These are phyloP conservation scores for Nadsonia fulvescens DNA, from an alignment of 805 yeast genomes.

Conservation along the genomic window DNA sequence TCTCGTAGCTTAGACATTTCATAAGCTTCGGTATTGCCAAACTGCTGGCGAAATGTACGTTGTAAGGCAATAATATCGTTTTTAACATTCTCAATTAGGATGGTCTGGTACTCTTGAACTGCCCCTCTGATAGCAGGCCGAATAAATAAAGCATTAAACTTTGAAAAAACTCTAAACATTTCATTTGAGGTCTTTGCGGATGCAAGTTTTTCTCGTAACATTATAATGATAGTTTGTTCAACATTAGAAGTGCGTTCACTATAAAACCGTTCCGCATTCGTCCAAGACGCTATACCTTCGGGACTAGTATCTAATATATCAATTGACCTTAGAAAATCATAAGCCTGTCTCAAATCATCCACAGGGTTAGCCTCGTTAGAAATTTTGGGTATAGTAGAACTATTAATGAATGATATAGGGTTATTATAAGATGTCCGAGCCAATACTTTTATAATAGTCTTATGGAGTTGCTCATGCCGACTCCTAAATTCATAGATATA, in stretches of 20 bases:
- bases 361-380: constrained; percentile 14
- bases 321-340: constrained; percentile 21
- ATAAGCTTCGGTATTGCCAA: constrained; percentile 16
- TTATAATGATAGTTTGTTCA: constrained; percentile 27
- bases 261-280: constrained; percentile 24
- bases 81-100: constrained; percentile 30
- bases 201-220: constrained; percentile 24
- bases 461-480: constrained; percentile 32
- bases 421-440: too few relatives aligned
- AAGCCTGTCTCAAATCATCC: constrained; percentile 24
- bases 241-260: constrained; percentile 24
- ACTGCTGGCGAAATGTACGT: constrained; percentile 21
- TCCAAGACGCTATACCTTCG: constrained; percentile 22
- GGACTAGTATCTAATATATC: constrained; percentile 23
- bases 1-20: constrained; percentile 25
- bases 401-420: constrained; percentile 3
- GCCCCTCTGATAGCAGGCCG: constrained; percentile 41
- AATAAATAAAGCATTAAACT: constrained; percentile 28
- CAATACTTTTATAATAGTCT: constrained; percentile 18
- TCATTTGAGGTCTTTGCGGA: constrained; percentile 26
- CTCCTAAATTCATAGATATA: constrained; percentile 29
- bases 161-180: constrained; percentile 33
- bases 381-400: constrained; percentile 4
- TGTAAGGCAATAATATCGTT: constrained; percentile 28
- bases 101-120: constrained; percentile 39